A percentile compares a stretch with the other conserved stretches of the same genome.
These are phyloP conservation scores for Aspergillus ostianus DNA, from an alignment of 495 filamentous ascomycete species.

Conservation along the genomic window DNA sequence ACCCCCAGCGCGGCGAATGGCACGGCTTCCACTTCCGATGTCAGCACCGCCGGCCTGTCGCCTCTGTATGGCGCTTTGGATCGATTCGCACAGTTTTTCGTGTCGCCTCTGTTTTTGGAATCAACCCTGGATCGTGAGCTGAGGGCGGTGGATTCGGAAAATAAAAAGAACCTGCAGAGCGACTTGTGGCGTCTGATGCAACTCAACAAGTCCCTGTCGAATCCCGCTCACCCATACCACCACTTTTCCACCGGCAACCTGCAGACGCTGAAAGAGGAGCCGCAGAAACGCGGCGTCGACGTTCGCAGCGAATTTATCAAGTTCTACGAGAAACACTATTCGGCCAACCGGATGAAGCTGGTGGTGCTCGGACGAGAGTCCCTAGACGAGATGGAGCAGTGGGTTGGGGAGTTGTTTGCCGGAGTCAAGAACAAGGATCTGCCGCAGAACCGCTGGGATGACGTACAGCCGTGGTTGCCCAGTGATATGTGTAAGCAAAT, in stretches of 20 bases:
- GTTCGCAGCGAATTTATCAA: constrained; percentile 92
- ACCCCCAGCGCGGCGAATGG: constrained; percentile 48
- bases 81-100: constrained; percentile 97
- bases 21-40: constrained; percentile 9
- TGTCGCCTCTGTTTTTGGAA: constrained; percentile 83
- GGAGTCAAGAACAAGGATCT: constrained; percentile 83
- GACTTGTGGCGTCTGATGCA: constrained; percentile 93
- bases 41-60: constrained; percentile 38
- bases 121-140: constrained; percentile 91
- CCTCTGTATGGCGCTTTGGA: constrained; percentile 89
- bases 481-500: constrained; percentile 73
- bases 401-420: constrained; percentile 86
- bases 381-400: constrained; percentile 83
- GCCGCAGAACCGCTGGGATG: constrained; percentile 76
- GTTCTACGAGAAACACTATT: constrained; percentile 89
- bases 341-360: constrained; percentile 94
- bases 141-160: constrained; percentile 92
- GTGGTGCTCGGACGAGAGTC: constrained; percentile 85
- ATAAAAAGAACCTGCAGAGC: constrained; percentile 98
- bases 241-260: constrained; percentile 96
- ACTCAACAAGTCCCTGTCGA: constrained; percentile 86
- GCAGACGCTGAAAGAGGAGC: constrained; percentile 81
- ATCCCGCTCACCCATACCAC: constrained; percentile 86
- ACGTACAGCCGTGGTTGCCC: constrained; percentile 63
- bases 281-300: constrained; percentile 77